phyloP scores from a whole-genome alignment of 371 early-diverging fungal genomes.

The Sporodiniella umbellata region DNA sequence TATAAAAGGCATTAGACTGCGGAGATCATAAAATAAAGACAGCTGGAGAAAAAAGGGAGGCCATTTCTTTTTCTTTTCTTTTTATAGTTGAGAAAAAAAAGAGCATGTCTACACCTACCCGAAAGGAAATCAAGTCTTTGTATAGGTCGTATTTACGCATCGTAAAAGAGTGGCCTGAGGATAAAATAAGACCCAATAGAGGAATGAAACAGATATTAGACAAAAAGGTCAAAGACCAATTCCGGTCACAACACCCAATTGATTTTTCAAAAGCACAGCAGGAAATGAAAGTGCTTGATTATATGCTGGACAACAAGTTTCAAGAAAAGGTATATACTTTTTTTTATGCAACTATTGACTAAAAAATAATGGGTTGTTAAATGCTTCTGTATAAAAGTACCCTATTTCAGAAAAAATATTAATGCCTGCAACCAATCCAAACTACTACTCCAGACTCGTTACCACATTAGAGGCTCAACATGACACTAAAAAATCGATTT shows the following conservation, averaged over 20 bases:
- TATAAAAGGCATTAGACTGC: neutral
- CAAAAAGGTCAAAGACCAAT: constrained; percentile 52
- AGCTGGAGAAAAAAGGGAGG: neutral
- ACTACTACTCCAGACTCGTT: constrained; percentile 56
- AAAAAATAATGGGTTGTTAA: neutral
- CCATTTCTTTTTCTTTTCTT: neutral
- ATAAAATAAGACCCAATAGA: constrained; percentile 56
- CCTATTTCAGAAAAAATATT: constrained; percentile 57
- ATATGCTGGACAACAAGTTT: constrained; percentile 48
- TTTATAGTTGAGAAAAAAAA: too few species aligned
- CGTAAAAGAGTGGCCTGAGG: constrained; percentile 56
- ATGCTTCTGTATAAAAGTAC: constrained; percentile 30
- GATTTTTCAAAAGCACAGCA: constrained; percentile 33
- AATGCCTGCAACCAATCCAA: constrained; percentile 58
- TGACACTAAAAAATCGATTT: neutral
- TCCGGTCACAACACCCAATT: constrained; percentile 26
- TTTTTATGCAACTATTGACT: neutral
- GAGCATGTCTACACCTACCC: constrained; percentile 10
- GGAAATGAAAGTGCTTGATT: constrained; percentile 51
- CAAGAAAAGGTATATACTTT: constrained; percentile 52
- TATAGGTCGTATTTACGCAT: constrained; percentile 54
- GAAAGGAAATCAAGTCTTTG: constrained; percentile 32
- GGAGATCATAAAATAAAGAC: neutral
- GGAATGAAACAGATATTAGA: constrained; percentile 58
- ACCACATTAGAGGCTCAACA: constrained; percentile 41